Conservation (phyloP, 2,329 filamentous ascomycete species). For the Talaromyces sp. region DNA sequence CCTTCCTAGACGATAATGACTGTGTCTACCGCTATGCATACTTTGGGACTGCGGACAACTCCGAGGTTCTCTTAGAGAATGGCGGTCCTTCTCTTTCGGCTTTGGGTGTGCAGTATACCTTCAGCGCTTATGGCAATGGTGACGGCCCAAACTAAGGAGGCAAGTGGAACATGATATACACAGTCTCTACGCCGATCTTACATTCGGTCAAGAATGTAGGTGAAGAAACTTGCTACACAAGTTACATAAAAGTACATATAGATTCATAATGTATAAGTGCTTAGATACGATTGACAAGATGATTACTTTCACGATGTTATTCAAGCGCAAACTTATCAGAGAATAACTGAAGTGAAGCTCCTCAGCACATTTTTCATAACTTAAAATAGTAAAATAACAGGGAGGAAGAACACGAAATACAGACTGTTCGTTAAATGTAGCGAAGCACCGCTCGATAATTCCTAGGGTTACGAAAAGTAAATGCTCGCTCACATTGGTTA, state of each 20-base stretch:
- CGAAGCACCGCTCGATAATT: neutral
- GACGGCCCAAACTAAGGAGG: conserved; percentile 2
- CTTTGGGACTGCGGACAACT: conserved; percentile 34
- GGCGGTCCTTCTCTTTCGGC: conserved; percentile 13
- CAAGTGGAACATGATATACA: neutral
- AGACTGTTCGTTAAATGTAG: neutral
- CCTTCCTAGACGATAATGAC: conserved; percentile 37
- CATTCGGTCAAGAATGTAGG: neutral
- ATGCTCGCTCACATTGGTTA: no score
- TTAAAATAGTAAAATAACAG: no score
- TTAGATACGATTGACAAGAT: no score
- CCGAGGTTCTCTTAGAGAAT: conserved; percentile 7
- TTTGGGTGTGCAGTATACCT: conserved; percentile 14
- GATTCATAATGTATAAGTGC: no score
- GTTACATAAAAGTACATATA: no score
- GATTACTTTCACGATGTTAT: no score
- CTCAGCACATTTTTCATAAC: no score
- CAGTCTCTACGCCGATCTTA: neutral
- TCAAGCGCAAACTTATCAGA: no score
- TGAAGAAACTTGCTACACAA: no score
- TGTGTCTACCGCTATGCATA: conserved; percentile 43
- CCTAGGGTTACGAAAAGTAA: neutral
- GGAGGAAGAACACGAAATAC: no score
- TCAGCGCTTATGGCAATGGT: conserved; percentile 13
- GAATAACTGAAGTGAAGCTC: no score